Conservation (phyloP, 1,284 basidiomycete genomes). For the Ustilago vetiveriae region DNA sequence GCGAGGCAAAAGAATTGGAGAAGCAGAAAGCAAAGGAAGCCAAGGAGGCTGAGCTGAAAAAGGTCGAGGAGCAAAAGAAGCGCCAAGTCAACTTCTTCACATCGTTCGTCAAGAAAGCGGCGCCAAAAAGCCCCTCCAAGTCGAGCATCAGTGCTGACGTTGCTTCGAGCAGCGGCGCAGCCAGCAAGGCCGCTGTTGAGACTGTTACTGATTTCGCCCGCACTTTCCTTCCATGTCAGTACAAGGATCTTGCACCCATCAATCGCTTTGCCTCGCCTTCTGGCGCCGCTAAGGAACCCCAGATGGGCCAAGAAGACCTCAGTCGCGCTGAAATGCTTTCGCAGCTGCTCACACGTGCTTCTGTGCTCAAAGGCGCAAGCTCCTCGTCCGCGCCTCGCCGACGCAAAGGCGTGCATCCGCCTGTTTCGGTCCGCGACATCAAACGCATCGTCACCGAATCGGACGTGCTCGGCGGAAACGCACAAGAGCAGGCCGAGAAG, state of each 20-base stretch:
- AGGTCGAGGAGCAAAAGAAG: slow-evolving; percentile 67
- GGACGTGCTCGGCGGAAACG: slow-evolving; percentile 60
- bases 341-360: slow-evolving; percentile 33
- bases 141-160: background rate
- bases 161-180: slow-evolving; percentile 9
- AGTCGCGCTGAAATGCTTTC: slow-evolving; percentile 42
- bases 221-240: slow-evolving; percentile 62
- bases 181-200: slow-evolving; percentile 16
- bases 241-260: slow-evolving; percentile 61
- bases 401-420: slow-evolving; percentile 53
- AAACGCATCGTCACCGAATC: slow-evolving; percentile 64
- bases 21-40: slow-evolving; percentile 61
- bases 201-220: slow-evolving; percentile 54
- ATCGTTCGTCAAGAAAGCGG: slow-evolving; percentile 57
- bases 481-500: slow-evolving; percentile 54
- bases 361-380: slow-evolving; percentile 6
- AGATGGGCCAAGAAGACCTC: slow-evolving; percentile 21
- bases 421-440: slow-evolving; percentile 59
- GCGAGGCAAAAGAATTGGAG: slow-evolving; percentile 59
- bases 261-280: slow-evolving; percentile 47
- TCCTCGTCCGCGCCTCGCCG: background rate
- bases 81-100: slow-evolving; percentile 57
- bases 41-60: slow-evolving; percentile 68
- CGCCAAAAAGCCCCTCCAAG: slow-evolving; percentile 25
- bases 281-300: slow-evolving; percentile 3